phyloP scores from a whole-genome alignment of 2,329 filamentous ascomycete genomes.

The Claviceps monticola region DNA sequence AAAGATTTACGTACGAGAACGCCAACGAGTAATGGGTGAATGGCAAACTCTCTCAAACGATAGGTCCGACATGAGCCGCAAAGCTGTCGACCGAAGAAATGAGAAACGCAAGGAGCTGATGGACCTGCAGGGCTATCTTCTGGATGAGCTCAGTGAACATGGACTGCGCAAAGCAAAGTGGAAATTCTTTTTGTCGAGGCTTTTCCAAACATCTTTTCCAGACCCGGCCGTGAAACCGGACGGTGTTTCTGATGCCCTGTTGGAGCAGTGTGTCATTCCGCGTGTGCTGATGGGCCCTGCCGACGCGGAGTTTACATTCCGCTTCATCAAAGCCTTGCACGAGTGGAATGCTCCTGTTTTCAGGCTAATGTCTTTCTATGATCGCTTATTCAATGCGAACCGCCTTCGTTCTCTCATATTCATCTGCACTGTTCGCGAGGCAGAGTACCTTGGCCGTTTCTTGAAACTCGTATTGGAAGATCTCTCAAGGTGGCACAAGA shows the following conservation, averaged over 20 bases:
- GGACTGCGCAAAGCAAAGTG: conserved; percentile 53
- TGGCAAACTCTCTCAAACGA: conserved; percentile 55
- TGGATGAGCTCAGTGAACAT: conserved; percentile 60
- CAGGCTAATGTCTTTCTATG: conserved; percentile 69
- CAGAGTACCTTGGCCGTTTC: conserved; percentile 86
- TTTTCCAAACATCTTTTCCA: conserved; percentile 69
- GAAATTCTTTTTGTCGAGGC: conserved; percentile 55
- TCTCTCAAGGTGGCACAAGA: conserved; percentile 70
- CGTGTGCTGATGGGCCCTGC: conserved; percentile 69
- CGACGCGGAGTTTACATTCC: conserved; percentile 81
- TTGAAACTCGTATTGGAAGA: conserved; percentile 70
- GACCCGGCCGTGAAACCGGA: conserved; percentile 49
- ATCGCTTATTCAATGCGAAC: conserved; percentile 73
- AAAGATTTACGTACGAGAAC: conserved; percentile 65
- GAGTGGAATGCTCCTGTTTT: conserved; percentile 75
- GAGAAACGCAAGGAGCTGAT: conserved; percentile 55
- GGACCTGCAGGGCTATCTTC: conserved; percentile 53
- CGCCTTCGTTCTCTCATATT: conserved; percentile 73
- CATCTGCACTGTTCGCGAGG: conserved; percentile 77
- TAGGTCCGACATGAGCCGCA: conserved; percentile 56
- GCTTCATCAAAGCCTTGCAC: conserved; percentile 78
- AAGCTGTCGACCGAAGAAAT: conserved; percentile 47
- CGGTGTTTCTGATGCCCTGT: conserved; percentile 56
- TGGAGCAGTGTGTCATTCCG: conserved; percentile 89
- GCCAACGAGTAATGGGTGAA: conserved; percentile 52